Evolutionary conservation across 169 alveolate genomes (phyloP).

Genomic region (Cryptosporidium felis): DNA sequence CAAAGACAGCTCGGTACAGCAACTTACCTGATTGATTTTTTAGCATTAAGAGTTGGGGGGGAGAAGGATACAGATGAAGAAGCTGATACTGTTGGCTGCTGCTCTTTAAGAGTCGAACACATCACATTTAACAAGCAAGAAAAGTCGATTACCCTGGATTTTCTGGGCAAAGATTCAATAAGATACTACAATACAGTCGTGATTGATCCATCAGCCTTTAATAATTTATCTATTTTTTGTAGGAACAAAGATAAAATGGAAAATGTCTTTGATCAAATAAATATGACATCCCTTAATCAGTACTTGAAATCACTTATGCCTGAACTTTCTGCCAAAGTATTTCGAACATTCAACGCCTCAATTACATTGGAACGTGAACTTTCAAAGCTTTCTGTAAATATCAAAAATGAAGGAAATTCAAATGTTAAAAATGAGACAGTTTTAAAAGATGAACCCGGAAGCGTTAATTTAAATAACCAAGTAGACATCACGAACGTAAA

Average conservation of each 20-base stretch:
- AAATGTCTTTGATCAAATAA: slow-evolving; percentile 91
- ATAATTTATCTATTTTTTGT: slow-evolving; percentile 82
- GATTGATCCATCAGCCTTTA: slow-evolving; percentile 85
- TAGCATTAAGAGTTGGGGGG: slow-evolving; percentile 99
- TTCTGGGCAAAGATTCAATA: slow-evolving; percentile 97
- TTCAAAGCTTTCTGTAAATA: slow-evolving; percentile 74
- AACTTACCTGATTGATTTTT: slow-evolving; percentile 95
- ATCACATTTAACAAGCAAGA: slow-evolving; percentile 81
- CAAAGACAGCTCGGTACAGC: slow-evolving; percentile 97
- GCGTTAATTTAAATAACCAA: background rate
- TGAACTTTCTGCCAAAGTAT: slow-evolving; percentile 98
- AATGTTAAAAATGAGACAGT: background rate
- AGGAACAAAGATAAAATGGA: slow-evolving; percentile 88
- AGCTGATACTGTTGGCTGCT: slow-evolving; percentile 99
- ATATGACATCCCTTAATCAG: slow-evolving; percentile 86
- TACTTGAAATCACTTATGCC: slow-evolving; percentile 96
- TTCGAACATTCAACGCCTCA: slow-evolving; percentile 99
- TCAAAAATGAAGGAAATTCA: slow-evolving; percentile 1
- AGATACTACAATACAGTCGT: slow-evolving; percentile 93
- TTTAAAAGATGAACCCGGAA: background rate
- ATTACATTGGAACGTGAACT: slow-evolving; percentile 93
- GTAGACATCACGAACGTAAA: slow-evolving; percentile 82
- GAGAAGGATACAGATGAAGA: slow-evolving; percentile 98
- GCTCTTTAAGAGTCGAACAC: slow-evolving; percentile 97
- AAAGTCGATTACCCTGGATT: slow-evolving; percentile 88